A percentile compares a stretch with the other conserved stretches of the same genome.
These are phyloP conservation scores for Aspergillus bertholletiae DNA, from an alignment of 495 filamentous ascomycete genomes.

Conservation along the genomic window DNA sequence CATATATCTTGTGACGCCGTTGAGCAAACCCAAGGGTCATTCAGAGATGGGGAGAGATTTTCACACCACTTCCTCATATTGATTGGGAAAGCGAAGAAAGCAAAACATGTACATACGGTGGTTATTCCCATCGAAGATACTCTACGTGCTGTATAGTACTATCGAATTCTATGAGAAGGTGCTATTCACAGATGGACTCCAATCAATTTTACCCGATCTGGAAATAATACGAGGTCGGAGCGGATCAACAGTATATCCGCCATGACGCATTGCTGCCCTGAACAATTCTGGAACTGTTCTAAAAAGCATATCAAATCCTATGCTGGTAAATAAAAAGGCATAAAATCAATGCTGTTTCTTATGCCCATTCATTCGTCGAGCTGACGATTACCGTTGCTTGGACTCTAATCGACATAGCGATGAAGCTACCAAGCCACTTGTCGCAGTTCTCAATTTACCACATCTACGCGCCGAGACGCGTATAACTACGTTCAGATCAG, in stretches of 20 bases:
- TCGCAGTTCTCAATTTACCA: neutral
- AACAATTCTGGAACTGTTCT: neutral
- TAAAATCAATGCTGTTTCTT: neutral
- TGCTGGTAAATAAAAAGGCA: neutral
- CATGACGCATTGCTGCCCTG: slow-evolving; percentile 1
- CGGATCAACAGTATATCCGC: neutral
- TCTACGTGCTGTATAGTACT: too few relatives aligned
- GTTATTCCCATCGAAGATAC: too few relatives aligned
- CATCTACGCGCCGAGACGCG: neutral
- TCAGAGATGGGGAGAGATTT: too few relatives aligned
- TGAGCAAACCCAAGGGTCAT: too few relatives aligned
- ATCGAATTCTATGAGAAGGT: too few relatives aligned
- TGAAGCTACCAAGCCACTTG: neutral
- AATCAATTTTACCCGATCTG: neutral
- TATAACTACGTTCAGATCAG: neutral
- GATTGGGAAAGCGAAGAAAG: too few relatives aligned
- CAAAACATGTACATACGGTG: too few relatives aligned
- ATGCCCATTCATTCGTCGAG: neutral
- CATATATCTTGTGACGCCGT: too few relatives aligned
- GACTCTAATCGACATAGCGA: neutral
- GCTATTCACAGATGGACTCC: too few relatives aligned
- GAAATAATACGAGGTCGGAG: neutral
- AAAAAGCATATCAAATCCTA: neutral
- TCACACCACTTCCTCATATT: too few relatives aligned
- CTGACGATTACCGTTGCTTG: neutral